Conservation (phyloP, 306 rosid genomes). For the Vigna radiata region DNA sequence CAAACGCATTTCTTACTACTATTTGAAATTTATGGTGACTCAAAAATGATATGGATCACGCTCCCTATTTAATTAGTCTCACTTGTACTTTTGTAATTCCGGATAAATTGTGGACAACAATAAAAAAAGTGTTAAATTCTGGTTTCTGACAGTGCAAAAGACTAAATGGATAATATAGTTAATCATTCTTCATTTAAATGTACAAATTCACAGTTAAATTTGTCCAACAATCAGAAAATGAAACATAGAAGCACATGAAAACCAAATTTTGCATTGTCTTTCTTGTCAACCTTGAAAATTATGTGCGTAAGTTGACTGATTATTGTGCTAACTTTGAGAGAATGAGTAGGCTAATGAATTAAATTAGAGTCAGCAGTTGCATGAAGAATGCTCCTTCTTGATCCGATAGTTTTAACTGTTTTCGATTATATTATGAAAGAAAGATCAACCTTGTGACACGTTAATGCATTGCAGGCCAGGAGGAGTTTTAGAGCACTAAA, state of each 20-base stretch:
- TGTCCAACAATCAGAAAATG: slow-evolving; percentile 14
- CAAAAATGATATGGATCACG: not conserved
- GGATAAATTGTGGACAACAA: not conserved
- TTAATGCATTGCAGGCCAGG: slow-evolving; percentile 67
- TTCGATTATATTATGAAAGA: slow-evolving; percentile 5
- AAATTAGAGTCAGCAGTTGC: not conserved
- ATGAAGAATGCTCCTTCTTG: not conserved
- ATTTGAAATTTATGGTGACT: not conserved
- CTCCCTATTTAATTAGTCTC: not conserved
- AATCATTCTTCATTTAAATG: slow-evolving; percentile 20
- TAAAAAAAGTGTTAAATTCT: not conserved
- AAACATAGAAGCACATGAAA: slow-evolving; percentile 18
- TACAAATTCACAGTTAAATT: not conserved
- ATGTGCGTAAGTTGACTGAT: slow-evolving; percentile 31
- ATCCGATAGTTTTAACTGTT: slow-evolving; percentile 10
- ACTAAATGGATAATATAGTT: not conserved
- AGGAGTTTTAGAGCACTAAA: slow-evolving; percentile 93
- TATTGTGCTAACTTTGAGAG: slow-evolving; percentile 31
- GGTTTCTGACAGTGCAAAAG: not conserved
- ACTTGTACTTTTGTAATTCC: not conserved
- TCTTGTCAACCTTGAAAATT: slow-evolving; percentile 30
- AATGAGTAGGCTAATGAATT: not conserved
- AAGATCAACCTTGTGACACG: slow-evolving; percentile 32
- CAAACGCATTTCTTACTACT: not conserved
- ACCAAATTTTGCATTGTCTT: not conserved